These are phyloP conservation scores for Fulvia fulva DNA, from an alignment of 2,329 filamentous ascomycete species.

Conservation along the genomic window DNA sequence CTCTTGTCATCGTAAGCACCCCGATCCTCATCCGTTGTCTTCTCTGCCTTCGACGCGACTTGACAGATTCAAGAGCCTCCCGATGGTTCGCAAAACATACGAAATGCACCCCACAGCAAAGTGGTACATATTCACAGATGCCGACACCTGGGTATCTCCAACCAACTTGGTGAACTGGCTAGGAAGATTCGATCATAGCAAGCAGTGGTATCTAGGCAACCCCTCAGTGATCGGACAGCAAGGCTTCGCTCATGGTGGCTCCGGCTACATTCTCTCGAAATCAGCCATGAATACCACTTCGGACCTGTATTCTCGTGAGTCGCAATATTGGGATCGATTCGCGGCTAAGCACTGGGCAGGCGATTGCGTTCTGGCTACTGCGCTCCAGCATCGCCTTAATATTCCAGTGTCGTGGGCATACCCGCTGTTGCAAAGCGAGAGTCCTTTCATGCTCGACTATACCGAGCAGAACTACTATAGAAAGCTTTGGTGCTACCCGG, in stretches of 20 bases:
- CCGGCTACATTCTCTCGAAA: constrained; percentile 1
- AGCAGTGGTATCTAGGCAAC: not conserved
- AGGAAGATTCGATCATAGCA: not conserved
- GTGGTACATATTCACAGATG: constrained; percentile 58
- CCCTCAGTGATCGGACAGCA: not conserved
- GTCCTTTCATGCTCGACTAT: constrained; percentile 18
- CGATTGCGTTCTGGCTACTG: constrained; percentile 21
- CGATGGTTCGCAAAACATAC: constrained; percentile 37
- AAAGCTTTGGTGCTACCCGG: constrained; percentile 25
- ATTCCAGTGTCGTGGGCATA: constrained; percentile 18
- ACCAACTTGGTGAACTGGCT: not conserved
- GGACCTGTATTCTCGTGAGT: constrained; percentile 30
- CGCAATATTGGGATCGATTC: constrained; percentile 17
- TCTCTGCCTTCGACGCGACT: no score
- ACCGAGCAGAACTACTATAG: constrained; percentile 11
- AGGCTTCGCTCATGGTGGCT: constrained; percentile 6
- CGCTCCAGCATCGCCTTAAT: constrained; percentile 19
- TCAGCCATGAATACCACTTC: constrained; percentile 2
- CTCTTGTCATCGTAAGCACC: not conserved
- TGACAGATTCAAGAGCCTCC: constrained; percentile 52
- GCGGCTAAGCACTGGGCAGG: constrained; percentile 19
- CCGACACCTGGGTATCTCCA: constrained; percentile 48
- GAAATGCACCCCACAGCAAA: constrained; percentile 41
- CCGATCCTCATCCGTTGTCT: not conserved
- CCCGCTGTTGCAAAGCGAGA: constrained; percentile 21